A percentile compares a stretch with the other conserved stretches of the same genome.
These are phyloP conservation scores for Triticum aestivum DNA, from an alignment of 176 grass and related monocot species.

Conservation along the genomic window DNA sequence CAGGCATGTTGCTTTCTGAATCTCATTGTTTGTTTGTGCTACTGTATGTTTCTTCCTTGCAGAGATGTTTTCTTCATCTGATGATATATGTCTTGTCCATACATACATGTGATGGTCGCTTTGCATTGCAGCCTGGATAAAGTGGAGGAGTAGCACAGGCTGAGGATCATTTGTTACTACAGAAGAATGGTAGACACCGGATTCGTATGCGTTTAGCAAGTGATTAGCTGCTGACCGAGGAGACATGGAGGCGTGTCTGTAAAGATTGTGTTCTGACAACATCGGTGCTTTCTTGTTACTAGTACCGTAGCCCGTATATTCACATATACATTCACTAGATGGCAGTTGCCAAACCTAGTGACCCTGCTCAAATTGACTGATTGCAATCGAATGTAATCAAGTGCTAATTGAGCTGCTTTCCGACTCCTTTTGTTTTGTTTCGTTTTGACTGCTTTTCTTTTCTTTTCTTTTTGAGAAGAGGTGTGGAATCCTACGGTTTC, in stretches of 20 bases:
- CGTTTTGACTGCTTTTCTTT: not conserved
- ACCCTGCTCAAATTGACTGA: not conserved
- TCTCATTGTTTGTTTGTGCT: not conserved
- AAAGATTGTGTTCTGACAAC: not conserved
- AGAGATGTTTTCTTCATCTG: not conserved
- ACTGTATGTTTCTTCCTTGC: not conserved
- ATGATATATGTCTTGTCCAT: no score
- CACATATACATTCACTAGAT: not conserved
- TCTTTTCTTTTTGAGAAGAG: not conserved
- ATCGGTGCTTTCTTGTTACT: not conserved
- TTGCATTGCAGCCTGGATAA: slow-evolving; percentile 25
- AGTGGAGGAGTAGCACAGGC: slow-evolving; percentile 1
- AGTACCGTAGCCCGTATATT: not conserved
- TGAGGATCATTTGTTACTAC: not conserved
- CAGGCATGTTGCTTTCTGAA: slow-evolving; percentile 21
- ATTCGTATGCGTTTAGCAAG: not conserved
- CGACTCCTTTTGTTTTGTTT: not conserved
- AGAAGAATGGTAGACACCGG: not conserved
- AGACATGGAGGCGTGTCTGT: not conserved
- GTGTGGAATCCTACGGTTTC: not conserved
- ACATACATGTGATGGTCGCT: not conserved
- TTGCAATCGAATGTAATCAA: slow-evolving; percentile 2
- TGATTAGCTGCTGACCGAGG: not conserved
- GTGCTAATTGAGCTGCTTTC: not conserved
- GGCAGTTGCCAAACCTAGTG: not conserved